Base-by-base conservation (phyloP, 1,284 basidiomycete species). In the Agroathelia rolfsii region DNA sequence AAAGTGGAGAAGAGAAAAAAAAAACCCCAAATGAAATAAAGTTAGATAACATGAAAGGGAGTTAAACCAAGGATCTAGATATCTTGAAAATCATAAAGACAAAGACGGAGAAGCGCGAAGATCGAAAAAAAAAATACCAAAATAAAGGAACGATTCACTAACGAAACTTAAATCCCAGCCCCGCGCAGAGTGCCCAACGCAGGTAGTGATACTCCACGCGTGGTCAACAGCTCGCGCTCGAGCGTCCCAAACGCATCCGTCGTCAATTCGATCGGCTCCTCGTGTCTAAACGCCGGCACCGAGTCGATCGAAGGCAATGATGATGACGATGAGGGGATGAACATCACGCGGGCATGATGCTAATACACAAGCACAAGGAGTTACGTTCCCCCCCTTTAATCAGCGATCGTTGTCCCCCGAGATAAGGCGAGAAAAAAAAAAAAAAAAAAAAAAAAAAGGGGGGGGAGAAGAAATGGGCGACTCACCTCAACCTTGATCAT, bases 181-280 rank as follows among this genome's bases (percentile, higher is more conserved):
- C n/a, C n/a, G n/a, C n/a, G n/a, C n/a, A n/a, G n/a, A n/a, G n/a
- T n/a, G n/a, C 58, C 62, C 24, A 66, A 44, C 1, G 64, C 65
- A 5, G 64, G 64, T n/a, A 56, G 55, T 5, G 61, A 58, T n/a
- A 52, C 43, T 2, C 61, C 62, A 24, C 59, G 60, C 26, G 55
- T 53, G 2, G 56, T 53, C 17, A 53, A 45, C 24, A 62, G 33
- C 39, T 66, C 65, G 32, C 54, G 51, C 27, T 61, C 55, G 15
- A 55, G 43, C 14, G 55, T 51, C 6, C 60, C 65, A 50, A 57
- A 66, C 19, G 53, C 47, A 43, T 68, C 66, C 7, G 61, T 68
- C 16, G 56, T 61, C 10, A 70, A 32, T 21, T 57, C 48, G 5
- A 70, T 36, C 8, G 48, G 43, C 26, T 60, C 55, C 23, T 65